A percentile compares a stretch with the other conserved stretches of the same genome.
phyloP scores from a whole-genome alignment of 495 filamentous ascomycete genomes.

The Podospora didyma region DNA sequence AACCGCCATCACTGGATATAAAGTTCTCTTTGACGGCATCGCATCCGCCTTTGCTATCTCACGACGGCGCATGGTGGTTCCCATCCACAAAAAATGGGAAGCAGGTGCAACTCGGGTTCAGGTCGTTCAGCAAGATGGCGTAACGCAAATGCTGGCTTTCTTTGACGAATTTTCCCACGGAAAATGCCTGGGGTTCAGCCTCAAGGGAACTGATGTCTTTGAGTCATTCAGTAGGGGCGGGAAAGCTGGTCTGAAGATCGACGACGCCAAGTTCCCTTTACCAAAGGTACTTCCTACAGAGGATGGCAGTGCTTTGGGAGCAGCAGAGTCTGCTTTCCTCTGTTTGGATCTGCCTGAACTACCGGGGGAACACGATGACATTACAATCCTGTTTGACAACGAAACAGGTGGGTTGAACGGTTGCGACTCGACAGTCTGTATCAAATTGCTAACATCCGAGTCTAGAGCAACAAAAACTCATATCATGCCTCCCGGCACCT shows the following conservation, averaged over 20 bases:
- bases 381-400: slow-evolving; percentile 75
- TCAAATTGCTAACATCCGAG: not conserved
- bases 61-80: slow-evolving; percentile 81
- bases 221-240: slow-evolving; percentile 65
- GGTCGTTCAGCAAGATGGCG: slow-evolving; percentile 67
- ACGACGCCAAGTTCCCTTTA: slow-evolving; percentile 86
- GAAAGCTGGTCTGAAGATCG: slow-evolving; percentile 66
- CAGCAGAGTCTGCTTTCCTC: slow-evolving; percentile 59
- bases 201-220: slow-evolving; percentile 76
- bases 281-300: slow-evolving; percentile 57
- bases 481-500: slow-evolving; percentile 41
- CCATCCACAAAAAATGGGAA: slow-evolving; percentile 88
- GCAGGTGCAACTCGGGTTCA: slow-evolving; percentile 70
- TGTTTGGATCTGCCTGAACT: slow-evolving; percentile 84
- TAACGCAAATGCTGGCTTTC: slow-evolving; percentile 73
- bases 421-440: slow-evolving; percentile 16
- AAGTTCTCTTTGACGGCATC: slow-evolving; percentile 68
- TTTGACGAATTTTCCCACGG: slow-evolving; percentile 80
- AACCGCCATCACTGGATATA: slow-evolving; percentile 69
- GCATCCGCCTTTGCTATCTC: slow-evolving; percentile 74
- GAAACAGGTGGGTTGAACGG: slow-evolving; percentile 65
- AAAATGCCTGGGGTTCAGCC: slow-evolving; percentile 78
- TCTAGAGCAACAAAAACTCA: slow-evolving; percentile 42
- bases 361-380: slow-evolving; percentile 86
- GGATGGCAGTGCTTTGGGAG: slow-evolving; percentile 23